These are phyloP conservation scores for Apiotrichum akiyoshidainum DNA, from an alignment of 1,284 basidiomycete species.

Conservation along the genomic window DNA sequence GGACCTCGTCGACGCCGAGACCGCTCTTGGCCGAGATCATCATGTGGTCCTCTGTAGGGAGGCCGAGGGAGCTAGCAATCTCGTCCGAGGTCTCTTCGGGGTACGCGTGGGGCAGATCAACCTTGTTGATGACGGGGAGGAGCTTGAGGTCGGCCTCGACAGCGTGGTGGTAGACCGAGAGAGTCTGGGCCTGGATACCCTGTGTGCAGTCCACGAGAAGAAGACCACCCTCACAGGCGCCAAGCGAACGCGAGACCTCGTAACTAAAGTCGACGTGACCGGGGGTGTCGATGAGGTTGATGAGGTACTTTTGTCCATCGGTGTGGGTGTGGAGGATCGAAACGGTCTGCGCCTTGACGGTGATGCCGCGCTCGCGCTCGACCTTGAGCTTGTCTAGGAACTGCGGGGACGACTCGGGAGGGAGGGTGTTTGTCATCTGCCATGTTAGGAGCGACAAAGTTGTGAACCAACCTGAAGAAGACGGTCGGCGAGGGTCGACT, in stretches of 20 bases:
- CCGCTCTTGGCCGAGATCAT: slow-evolving; percentile 92
- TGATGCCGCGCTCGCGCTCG: slow-evolving; percentile 62
- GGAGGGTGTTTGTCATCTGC: slow-evolving; percentile 82
- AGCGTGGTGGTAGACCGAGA: slow-evolving; percentile 90
- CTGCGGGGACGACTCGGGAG: slow-evolving; percentile 64
- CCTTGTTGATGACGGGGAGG: slow-evolving; percentile 94
- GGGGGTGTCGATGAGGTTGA: slow-evolving; percentile 97
- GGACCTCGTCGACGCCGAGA: slow-evolving; percentile 65
- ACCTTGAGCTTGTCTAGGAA: slow-evolving; percentile 97
- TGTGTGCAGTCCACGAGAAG: slow-evolving; percentile 88
- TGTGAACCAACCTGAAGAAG: slow-evolving; percentile 61
- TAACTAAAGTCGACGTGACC: slow-evolving; percentile 96
- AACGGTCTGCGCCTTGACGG: slow-evolving; percentile 87
- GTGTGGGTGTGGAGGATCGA: slow-evolving; percentile 75
- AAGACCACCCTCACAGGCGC: slow-evolving; percentile 90
- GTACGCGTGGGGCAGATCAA: slow-evolving; percentile 82
- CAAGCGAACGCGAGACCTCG: slow-evolving; percentile 89
- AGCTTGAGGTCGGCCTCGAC: slow-evolving; percentile 76
- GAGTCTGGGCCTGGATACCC: slow-evolving; percentile 95
- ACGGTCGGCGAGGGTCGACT: slow-evolving; percentile 85
- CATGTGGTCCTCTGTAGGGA: slow-evolving; percentile 67
- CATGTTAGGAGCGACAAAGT: slow-evolving; percentile 10
- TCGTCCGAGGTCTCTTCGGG: slow-evolving; percentile 75
- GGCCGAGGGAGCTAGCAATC: slow-evolving; percentile 75
- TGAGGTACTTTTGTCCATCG: slow-evolving; percentile 62